phyloP scores from a whole-genome alignment of 1,139 yeast genomes.

The Ogataea hybrid region DNA sequence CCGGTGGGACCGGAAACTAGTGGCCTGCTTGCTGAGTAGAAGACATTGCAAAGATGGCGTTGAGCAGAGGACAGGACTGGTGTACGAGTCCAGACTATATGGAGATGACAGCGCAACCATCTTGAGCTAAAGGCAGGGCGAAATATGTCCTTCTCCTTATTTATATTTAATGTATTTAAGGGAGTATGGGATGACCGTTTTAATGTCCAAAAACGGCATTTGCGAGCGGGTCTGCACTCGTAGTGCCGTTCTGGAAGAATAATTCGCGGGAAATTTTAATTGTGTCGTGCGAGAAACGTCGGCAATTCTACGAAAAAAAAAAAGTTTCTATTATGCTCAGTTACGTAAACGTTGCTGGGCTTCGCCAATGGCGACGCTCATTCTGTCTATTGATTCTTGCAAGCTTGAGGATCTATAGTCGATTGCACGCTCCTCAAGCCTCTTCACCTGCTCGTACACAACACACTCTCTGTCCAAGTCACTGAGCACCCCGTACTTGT shows the following conservation, averaged over 20 bases:
- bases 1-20: conserved; percentile 13
- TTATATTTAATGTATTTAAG: conserved; percentile 2
- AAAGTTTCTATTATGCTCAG: not conserved
- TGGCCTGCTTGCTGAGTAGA: conserved; percentile 11
- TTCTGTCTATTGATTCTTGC: conserved; percentile 11
- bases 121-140: not conserved
- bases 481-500: conserved; percentile 5
- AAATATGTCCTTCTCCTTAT: not conserved
- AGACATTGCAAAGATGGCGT: conserved; percentile 19
- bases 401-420: conserved; percentile 4
- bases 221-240: not conserved
- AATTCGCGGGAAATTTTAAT: not conserved
- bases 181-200: not conserved
- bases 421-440: conserved; percentile 12
- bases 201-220: conserved; percentile 1
- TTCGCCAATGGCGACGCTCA: conserved; percentile 8
- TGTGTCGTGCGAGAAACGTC: not conserved
- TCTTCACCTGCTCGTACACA: conserved; percentile 8
- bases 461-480: conserved; percentile 10
- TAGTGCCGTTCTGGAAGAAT: not conserved
- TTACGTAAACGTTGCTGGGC: conserved; percentile 8
- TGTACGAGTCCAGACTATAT: not conserved
- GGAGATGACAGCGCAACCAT: conserved; percentile 2
- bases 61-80: not conserved
- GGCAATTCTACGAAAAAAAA: not conserved